These are phyloP conservation scores for Podila epigama DNA, from an alignment of 192 early-diverging fungal species.

Conservation along the genomic window DNA sequence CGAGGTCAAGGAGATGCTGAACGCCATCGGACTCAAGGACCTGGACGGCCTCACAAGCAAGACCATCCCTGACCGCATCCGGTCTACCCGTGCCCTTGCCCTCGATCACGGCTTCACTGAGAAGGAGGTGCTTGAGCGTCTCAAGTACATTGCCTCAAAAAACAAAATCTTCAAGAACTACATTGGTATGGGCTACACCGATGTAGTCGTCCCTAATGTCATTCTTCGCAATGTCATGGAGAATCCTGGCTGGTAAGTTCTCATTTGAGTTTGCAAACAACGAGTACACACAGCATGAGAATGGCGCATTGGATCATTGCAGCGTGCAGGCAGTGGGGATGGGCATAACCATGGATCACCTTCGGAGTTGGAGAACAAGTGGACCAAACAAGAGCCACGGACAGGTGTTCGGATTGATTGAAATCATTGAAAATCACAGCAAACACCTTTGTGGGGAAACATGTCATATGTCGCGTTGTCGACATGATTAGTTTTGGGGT, in stretches of 20 bases:
- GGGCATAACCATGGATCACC: no score
- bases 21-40: constrained; percentile 74
- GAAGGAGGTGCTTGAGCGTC: constrained; percentile 82
- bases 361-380: no score
- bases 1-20: constrained; percentile 87
- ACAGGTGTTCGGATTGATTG: no score
- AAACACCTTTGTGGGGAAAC: no score
- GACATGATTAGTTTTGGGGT: no score
- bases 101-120: constrained; percentile 85
- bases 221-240: constrained; percentile 98
- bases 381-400: no score
- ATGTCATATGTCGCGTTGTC: no score
- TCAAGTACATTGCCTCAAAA: constrained; percentile 86
- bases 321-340: no score
- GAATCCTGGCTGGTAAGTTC: constrained; percentile 96
- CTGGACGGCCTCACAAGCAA: constrained; percentile 85
- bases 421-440: no score
- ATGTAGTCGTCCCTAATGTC: constrained; percentile 90
- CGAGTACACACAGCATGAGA: neutral
- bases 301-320: no score
- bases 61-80: constrained; percentile 86
- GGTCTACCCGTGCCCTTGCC: constrained; percentile 70
- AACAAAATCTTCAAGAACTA: constrained; percentile 94
- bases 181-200: constrained; percentile 96
- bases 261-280: constrained; percentile 4